Evolutionary conservation across 2,329 filamentous ascomycete species (phyloP).

Genomic region (Claviceps sorghi): DNA sequence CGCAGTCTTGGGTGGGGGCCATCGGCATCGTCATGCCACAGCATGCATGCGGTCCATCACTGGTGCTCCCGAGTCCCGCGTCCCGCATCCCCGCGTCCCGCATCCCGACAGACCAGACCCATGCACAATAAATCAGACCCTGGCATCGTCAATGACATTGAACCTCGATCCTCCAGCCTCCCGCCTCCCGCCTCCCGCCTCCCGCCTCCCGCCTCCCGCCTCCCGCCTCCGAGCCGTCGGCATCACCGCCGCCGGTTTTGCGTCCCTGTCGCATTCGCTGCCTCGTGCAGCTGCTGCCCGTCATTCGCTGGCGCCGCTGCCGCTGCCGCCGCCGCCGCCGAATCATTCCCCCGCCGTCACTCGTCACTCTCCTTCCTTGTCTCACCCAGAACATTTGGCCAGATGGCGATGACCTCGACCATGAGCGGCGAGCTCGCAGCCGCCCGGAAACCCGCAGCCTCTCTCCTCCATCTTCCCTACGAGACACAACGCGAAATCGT

Average conservation of each 20-base stretch:
- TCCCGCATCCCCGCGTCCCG: too few species aligned
- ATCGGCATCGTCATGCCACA: not conserved
- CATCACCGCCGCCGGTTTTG: too few species aligned
- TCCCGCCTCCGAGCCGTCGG: too few species aligned
- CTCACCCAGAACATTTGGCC: not conserved
- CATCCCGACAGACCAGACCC: too few species aligned
- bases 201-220: too few species aligned
- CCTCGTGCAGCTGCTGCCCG: not conserved
- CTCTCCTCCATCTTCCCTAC: constrained; percentile 28
- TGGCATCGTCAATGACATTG: not conserved
- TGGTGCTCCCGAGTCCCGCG: too few species aligned
- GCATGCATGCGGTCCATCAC: too few species aligned
- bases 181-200: too few species aligned
- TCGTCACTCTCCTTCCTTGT: too few species aligned
- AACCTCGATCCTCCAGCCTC: not conserved
- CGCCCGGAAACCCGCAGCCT: constrained; percentile 6
- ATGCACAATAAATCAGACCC: not conserved
- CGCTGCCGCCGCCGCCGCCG: not conserved
- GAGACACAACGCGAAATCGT: constrained; percentile 36
- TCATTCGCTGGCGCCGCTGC: not conserved
- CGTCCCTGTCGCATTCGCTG: not conserved
- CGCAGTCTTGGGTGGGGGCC: too few species aligned
- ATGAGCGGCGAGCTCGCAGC: not conserved
- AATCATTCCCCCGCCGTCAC: not conserved
- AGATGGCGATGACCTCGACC: not conserved